A percentile compares a stretch with the other conserved stretches of the same genome.
These are phyloP conservation scores for Boechera stricta DNA, from an alignment of 345 rosid species.

Conservation along the genomic window DNA sequence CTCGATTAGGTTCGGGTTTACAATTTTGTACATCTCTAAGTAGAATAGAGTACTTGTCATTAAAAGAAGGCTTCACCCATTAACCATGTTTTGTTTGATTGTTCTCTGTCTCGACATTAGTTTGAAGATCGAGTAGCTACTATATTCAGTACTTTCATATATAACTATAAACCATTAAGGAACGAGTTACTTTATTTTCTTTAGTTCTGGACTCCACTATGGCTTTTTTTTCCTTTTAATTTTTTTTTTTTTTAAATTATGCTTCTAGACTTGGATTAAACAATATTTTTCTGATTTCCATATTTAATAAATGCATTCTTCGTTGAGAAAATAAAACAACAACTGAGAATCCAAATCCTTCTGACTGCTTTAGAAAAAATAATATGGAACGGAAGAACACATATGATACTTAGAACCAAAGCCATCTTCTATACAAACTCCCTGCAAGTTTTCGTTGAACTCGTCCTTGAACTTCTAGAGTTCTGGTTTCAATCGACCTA, in stretches of 20 bases:
- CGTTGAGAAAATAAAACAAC: slow-evolving; percentile 26
- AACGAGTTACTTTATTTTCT: background rate
- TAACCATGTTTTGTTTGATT: background rate
- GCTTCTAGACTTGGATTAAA: background rate
- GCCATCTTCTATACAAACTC: slow-evolving; percentile 47
- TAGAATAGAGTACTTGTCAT: too few species aligned
- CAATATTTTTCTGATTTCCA: slow-evolving; percentile 16
- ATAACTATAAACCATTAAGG: background rate
- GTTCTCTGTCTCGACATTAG: too few species aligned
- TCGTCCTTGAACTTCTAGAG: slow-evolving; percentile 46
- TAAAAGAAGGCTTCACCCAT: background rate
- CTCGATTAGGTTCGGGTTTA: too few species aligned
- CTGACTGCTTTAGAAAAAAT: slow-evolving; percentile 5
- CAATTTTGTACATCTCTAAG: too few species aligned
- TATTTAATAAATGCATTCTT: slow-evolving; percentile 36
- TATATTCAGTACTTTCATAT: too few species aligned
- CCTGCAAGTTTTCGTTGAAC: background rate
- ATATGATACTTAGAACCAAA: slow-evolving; percentile 38
- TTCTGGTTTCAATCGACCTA: slow-evolving; percentile 76
- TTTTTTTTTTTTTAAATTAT: too few species aligned
- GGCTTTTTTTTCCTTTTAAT: background rate
- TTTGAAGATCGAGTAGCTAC: too few species aligned
- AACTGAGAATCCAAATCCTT: slow-evolving; percentile 44
- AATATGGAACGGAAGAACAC: slow-evolving; percentile 34
- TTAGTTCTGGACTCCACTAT: background rate